Evolutionary conservation across 208 protist genomes (phyloP), one percentile per base, ranked within the genome.

Genomic region (Leishmania braziliensis): DNA sequence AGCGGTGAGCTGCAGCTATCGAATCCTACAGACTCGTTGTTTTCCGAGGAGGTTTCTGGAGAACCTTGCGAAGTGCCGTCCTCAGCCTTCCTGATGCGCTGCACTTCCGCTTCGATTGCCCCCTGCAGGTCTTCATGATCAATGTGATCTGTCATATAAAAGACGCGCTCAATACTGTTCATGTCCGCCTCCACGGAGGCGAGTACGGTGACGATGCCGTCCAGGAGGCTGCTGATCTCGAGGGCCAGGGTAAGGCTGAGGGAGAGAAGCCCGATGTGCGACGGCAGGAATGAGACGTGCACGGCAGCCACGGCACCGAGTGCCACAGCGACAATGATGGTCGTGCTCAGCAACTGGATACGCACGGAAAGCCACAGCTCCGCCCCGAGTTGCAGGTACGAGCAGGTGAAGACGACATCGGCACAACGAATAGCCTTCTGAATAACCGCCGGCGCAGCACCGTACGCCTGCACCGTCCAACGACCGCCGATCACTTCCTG

Each of bases 311-410:
- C 71, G 29, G 71, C 71, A 6, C 71, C 71, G 1, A 75, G 71
- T 39, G 71, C 71, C n/a, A 75, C 71, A 4, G 71, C 50, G 50
- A 75, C 26, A 4, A 50, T 56, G 23, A 71, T 79, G 20, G 53
- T n/a, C 56, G 79, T 91, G 78, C 93, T 96, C 26, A 98, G 75
- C 16, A 92, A 70, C 74, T 98, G 95, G 0, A 99, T 72, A 26
- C 98, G 89, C 14, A 98, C 85, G 29, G 82, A 81, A 12, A 99
- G 85, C 98, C 98, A 99, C 23, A 92, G 82, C 53, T 98, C 86
- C 43, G 65, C 82, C 16, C 88, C 76, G 6, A 72, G 77, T 39
- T 88, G 56, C 29, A 91, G 76, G 78, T 90, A 91, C 1, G 70
- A 78, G 62, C 77, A 84, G 63, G 77, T 78, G 75, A 77, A 94